These are phyloP conservation scores for Omphalea diandra DNA, from an alignment of 441 rosid species.

Conservation along the genomic window DNA sequence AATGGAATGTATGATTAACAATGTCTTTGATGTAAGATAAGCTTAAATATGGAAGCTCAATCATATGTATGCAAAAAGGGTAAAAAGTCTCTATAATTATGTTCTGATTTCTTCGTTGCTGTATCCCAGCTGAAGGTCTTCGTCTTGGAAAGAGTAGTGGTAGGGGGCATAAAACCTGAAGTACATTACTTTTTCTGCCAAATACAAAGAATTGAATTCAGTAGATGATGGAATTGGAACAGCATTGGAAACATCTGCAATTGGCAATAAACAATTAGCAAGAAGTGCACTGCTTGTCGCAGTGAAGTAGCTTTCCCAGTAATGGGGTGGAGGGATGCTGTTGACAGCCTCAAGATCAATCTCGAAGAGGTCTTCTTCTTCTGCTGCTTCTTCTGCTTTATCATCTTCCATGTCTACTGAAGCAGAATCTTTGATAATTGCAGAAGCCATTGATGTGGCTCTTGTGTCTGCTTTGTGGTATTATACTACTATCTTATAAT, in stretches of 20 bases:
- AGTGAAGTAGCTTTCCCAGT: constrained; percentile 39
- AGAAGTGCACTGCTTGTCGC: constrained; percentile 37
- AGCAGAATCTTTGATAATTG: constrained; percentile 12
- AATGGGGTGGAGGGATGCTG: constrained; percentile 45
- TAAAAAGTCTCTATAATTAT: too few relatives aligned
- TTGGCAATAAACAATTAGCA: constrained; percentile 55
- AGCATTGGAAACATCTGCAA: constrained; percentile 46
- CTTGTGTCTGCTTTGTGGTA: not conserved
- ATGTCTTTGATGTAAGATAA: too few relatives aligned
- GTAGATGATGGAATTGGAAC: constrained; percentile 37
- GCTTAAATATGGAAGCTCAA: too few relatives aligned
- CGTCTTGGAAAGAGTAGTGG: not conserved
- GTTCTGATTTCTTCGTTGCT: not conserved
- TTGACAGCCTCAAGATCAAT: constrained; percentile 44
- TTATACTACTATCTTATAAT: not conserved
- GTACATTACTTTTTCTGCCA: constrained; percentile 13
- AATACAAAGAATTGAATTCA: not conserved
- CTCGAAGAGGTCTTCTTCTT: constrained; percentile 57
- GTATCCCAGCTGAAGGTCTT: not conserved
- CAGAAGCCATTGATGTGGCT: constrained; percentile 30
- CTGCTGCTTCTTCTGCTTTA: constrained; percentile 22
- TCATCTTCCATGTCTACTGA: not conserved
- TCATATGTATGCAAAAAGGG: too few relatives aligned
- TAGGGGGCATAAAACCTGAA: not conserved
- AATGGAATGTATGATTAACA: too few relatives aligned